phyloP scores from a whole-genome alignment of 441 rosid species.

The Macaranga tanarius region DNA sequence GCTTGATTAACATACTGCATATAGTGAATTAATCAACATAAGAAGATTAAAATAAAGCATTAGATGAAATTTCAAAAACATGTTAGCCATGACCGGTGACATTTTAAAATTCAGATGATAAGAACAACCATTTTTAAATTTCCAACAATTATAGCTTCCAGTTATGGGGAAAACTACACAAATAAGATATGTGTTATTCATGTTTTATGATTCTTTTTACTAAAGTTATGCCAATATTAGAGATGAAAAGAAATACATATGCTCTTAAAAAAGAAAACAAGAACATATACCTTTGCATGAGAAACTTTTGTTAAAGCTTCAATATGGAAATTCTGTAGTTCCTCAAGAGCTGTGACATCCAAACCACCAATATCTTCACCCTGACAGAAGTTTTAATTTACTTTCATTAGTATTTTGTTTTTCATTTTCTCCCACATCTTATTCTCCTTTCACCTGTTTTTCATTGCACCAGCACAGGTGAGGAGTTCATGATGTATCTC shows the following conservation, averaged over 20 bases:
- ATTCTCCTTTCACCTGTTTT: too few species aligned
- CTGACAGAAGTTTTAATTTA: slow-evolving; percentile 32
- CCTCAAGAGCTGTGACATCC: slow-evolving; percentile 48
- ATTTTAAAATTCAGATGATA: not conserved
- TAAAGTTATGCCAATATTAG: not conserved
- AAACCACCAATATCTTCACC: slow-evolving; percentile 54
- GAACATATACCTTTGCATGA: slow-evolving; percentile 49
- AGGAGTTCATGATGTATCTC: not conserved
- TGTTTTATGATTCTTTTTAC: not conserved
- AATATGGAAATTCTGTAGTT: slow-evolving; percentile 61
- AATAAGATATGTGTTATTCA: not conserved
- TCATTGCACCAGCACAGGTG: too few species aligned
- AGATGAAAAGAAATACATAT: not conserved
- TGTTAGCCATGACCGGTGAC: not conserved
- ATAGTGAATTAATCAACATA: slow-evolving; percentile 15
- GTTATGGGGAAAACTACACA: not conserved
- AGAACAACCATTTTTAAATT: not conserved
- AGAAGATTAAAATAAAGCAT: slow-evolving; percentile 9
- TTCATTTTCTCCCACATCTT: not conserved
- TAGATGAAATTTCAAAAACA: slow-evolving; percentile 3
- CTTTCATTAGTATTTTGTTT: not conserved
- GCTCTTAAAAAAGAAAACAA: slow-evolving; percentile 4
- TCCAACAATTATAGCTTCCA: not conserved
- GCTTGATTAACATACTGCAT: slow-evolving; percentile 45
- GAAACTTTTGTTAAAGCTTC: slow-evolving; percentile 64